Conservation (phyloP, 257 asterid genomes). For the Scutellaria baicalensis region DNA sequence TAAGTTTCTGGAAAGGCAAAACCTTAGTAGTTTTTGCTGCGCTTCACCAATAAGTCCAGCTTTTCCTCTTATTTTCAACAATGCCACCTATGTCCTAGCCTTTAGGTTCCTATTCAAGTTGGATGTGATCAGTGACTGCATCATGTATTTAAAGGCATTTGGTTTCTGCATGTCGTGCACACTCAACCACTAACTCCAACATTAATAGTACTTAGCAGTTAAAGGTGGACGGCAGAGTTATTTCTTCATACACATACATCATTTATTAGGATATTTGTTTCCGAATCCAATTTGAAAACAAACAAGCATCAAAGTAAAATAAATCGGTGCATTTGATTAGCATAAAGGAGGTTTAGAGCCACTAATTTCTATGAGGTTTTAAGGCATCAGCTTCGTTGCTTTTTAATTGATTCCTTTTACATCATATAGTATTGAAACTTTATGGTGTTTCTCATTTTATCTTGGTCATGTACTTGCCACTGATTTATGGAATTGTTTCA, state of each 20-base stretch:
- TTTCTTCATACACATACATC: neutral
- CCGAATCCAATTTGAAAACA: neutral
- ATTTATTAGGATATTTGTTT: neutral
- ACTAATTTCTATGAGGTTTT: neutral
- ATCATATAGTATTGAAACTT: neutral
- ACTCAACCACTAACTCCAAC: neutral
- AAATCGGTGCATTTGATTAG: neutral
- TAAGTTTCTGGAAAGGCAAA: neutral
- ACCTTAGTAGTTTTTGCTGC: neutral
- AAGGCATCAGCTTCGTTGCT: neutral
- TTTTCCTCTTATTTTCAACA: neutral
- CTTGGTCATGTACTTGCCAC: neutral
- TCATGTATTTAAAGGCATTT: neutral
- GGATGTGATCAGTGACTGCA: neutral
- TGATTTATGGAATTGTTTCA: slow-evolving; percentile 15
- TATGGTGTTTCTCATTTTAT: neutral
- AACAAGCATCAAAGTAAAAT: neutral
- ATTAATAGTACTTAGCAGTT: neutral
- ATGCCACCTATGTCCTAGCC: neutral
- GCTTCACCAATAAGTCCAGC: neutral
- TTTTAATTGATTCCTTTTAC: neutral
- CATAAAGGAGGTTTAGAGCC: neutral
- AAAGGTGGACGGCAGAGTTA: neutral
- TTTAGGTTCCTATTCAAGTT: neutral
- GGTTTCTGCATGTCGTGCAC: neutral